phyloP scores from a whole-genome alignment of 305 asterid species.

The Fraxinus ornus region DNA sequence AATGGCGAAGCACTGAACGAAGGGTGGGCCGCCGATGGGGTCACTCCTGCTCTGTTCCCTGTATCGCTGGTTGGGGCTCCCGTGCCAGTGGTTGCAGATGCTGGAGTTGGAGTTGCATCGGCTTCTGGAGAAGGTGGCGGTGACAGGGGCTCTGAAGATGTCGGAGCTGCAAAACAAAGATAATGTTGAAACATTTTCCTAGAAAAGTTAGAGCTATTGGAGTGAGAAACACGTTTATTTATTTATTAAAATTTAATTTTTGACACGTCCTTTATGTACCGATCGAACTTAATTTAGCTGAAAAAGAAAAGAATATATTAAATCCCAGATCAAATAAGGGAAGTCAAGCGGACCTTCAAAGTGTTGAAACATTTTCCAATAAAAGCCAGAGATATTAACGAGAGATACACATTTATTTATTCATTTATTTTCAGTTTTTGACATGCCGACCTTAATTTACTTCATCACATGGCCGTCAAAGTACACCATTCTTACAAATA shows the following conservation, averaged over 20 bases:
- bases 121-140: conserved; percentile 56
- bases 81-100: conserved; percentile 37
- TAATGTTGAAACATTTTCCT: neutral
- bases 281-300: conserved; percentile 22
- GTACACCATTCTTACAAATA: neutral
- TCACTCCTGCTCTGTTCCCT: conserved; percentile 53
- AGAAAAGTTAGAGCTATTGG: neutral
- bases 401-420: neutral
- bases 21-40: conserved; percentile 61
- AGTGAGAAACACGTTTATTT: neutral
- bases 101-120: conserved; percentile 49
- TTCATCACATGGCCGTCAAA: neutral
- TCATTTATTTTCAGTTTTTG: neutral
- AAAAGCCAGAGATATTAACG: neutral
- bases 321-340: neutral
- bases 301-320: neutral
- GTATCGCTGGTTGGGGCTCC: conserved; percentile 42
- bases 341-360: neutral
- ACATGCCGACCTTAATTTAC: neutral
- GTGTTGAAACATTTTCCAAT: neutral
- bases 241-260: neutral
- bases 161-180: conserved; percentile 33
- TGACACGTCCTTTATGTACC: neutral
- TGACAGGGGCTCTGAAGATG: conserved; percentile 40
- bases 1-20: conserved; percentile 31